Evolutionary conservation across 2,329 filamentous ascomycete genomes (phyloP).

Genomic region (Aspergillus ruber): DNA sequence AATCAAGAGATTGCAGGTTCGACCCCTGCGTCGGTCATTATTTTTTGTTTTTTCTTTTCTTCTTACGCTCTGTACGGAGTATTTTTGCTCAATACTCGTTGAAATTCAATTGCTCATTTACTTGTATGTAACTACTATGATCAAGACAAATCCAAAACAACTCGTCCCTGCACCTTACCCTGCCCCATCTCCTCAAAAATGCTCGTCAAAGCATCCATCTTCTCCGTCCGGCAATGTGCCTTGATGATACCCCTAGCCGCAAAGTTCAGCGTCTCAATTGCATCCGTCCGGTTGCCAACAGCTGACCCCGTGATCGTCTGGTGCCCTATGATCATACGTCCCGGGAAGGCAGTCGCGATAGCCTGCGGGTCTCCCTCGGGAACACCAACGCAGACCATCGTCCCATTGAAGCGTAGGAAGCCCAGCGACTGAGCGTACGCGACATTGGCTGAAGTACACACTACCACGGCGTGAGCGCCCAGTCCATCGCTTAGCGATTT

Average conservation of each 20-base stretch:
- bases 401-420: slow-evolving; percentile 46
- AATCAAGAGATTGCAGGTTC: slow-evolving; percentile 3
- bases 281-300: slow-evolving; percentile 47
- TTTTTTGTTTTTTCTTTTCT: slow-evolving; percentile 1
- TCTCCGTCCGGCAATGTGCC: slow-evolving; percentile 39
- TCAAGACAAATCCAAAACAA: slow-evolving; percentile 41
- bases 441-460: slow-evolving; percentile 47
- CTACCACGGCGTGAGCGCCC: slow-evolving; percentile 56
- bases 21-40: slow-evolving; percentile 1
- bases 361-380: slow-evolving; percentile 42
- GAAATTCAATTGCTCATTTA: not conserved
- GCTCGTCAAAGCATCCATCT: slow-evolving; percentile 42
- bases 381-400: slow-evolving; percentile 48
- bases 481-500: slow-evolving; percentile 51
- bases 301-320: slow-evolving; percentile 45
- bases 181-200: slow-evolving; percentile 42
- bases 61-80: not conserved
- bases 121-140: too few species aligned
- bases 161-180: slow-evolving; percentile 41
- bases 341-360: slow-evolving; percentile 42
- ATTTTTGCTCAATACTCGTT: not conserved
- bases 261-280: slow-evolving; percentile 44
- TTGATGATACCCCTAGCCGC: slow-evolving; percentile 44
- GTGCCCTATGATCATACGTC: slow-evolving; percentile 36
- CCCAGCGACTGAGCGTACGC: slow-evolving; percentile 46